These are phyloP conservation scores for Uncinocarpus reesii DNA, from an alignment of 2,329 filamentous ascomycete genomes.

Conservation along the genomic window DNA sequence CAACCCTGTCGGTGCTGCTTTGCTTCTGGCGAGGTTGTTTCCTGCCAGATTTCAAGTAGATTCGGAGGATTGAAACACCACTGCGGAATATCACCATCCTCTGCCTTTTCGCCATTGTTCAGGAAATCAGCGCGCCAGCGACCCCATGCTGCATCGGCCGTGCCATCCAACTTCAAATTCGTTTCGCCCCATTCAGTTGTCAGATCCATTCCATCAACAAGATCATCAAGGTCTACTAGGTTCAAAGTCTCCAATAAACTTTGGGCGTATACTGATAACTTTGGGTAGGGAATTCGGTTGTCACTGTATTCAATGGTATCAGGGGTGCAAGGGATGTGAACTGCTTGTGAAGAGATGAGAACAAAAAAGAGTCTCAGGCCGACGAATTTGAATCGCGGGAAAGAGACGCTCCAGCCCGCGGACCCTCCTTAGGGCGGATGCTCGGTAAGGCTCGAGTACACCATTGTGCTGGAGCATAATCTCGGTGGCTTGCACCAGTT, in stretches of 20 bases:
- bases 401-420: slow-evolving; percentile 13
- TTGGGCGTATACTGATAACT: slow-evolving; percentile 17
- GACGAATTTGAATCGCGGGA: slow-evolving; percentile 17
- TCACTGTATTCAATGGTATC: slow-evolving; percentile 17
- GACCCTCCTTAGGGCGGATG: slow-evolving; percentile 10
- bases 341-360: slow-evolving; percentile 16
- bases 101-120: too few species aligned
- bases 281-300: slow-evolving; percentile 18
- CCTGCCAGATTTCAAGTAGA: slow-evolving; percentile 4
- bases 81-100: too few species aligned
- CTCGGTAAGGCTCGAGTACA: slow-evolving; percentile 16
- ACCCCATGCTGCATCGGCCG: slow-evolving; percentile 2
- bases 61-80: slow-evolving; percentile 6
- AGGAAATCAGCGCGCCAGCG: slow-evolving; percentile 2
- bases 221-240: slow-evolving; percentile 16
- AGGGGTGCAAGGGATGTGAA: slow-evolving; percentile 13
- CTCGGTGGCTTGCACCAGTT: slow-evolving; percentile 13
- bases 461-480: slow-evolving; percentile 12
- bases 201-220: slow-evolving; percentile 20
- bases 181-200: slow-evolving; percentile 16
- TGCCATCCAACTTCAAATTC: slow-evolving; percentile 12
- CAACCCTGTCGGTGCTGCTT: slow-evolving; percentile 14
- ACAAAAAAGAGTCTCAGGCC: slow-evolving; percentile 16
- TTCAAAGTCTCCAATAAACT: slow-evolving; percentile 18
- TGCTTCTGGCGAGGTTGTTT: slow-evolving; percentile 7